Conservation (phyloP, 164 flowering plant species). For the Berberis vulgaris region DNA sequence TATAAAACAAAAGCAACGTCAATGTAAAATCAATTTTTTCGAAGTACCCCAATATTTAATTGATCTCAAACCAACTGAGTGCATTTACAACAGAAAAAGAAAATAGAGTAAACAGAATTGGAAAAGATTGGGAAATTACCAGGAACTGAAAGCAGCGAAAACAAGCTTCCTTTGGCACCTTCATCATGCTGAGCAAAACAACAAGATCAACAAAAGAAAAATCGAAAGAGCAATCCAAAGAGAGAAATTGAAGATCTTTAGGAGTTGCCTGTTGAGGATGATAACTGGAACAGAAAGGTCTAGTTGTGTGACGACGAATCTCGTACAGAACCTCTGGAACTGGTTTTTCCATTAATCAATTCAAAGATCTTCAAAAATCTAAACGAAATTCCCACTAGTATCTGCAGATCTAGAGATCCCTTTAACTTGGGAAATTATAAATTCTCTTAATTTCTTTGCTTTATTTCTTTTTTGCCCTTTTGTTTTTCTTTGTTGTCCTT, state of each 20-base stretch:
- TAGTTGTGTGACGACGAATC: conserved; percentile 53
- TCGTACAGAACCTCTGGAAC: conserved; percentile 53
- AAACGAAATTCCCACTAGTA: too few relatives aligned
- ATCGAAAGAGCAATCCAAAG: neutral
- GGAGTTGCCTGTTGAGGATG: conserved; percentile 50
- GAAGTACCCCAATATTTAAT: neutral
- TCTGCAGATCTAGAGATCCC: too few relatives aligned
- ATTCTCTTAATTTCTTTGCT: too few relatives aligned
- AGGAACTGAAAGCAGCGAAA: conserved; percentile 30
- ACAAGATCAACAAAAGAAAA: neutral
- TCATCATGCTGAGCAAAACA: conserved; percentile 25
- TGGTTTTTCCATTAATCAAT: neutral
- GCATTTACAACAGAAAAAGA: neutral
- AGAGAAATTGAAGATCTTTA: neutral
- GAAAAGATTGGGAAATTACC: conserved; percentile 17
- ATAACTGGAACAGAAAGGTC: conserved; percentile 48
- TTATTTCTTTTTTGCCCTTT: too few relatives aligned
- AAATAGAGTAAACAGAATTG: neutral
- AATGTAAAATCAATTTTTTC: neutral
- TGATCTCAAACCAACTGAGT: neutral
- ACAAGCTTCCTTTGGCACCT: conserved; percentile 29
- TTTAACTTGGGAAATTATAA: too few relatives aligned
- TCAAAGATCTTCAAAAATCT: too few relatives aligned
- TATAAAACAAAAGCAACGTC: neutral
- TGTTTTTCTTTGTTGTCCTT: too few relatives aligned